Evolutionary conservation across 2,329 filamentous ascomycete species (phyloP), one percentile per base, ranked within the genome.

Genomic region (Diaporthe ilicicola): DNA sequence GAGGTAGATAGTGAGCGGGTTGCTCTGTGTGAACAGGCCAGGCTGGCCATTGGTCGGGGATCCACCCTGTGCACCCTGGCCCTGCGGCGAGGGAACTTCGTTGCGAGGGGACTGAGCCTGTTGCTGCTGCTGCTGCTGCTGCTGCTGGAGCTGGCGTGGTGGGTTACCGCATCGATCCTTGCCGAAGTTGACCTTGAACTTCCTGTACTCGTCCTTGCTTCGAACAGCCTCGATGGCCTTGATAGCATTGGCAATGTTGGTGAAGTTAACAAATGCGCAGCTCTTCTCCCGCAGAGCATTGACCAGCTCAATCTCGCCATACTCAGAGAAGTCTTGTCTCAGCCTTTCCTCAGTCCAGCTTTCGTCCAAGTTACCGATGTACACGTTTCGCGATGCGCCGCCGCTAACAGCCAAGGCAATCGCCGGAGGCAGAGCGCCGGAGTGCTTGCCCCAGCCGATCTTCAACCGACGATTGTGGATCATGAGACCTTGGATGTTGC

Each of bases 131-230:
- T 84, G 81, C 73, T 87, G 85, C 65, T 84, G 81, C 73, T 85
- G 84, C 74, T 86, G 89, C 80, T 92, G 90, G 75, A 93, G 88
- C 84, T 98, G 96, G 72, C 96, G 92, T 54, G 96, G 96, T 66
- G 96, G 93, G 84, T 99, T 99, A 75, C 96, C 96, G 78, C 96
- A 99, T 70, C 96, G 91, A 80, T 99, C 96, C 85, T 99, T 99
- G 82, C 96, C 96, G 80, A 99, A 99, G 86, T 99, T 99, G 81
- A 99, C 95, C 88, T 99, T 99, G 90, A 99, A 99, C 77, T 96
- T 92, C 83, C 91, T 94, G 87, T 99, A 99, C 79, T 99, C 96
- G 53, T 98, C 96, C 79, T 95, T 94, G 78, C 94, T 93, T 70
- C 96, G 91, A 74, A 99, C 91, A 27, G 95, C 96, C 83, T 99